A percentile compares a stretch with the other conserved stretches of the same genome.
phyloP scores from a whole-genome alignment of 2,329 filamentous ascomycete species.

The Talaromyces sp. region DNA sequence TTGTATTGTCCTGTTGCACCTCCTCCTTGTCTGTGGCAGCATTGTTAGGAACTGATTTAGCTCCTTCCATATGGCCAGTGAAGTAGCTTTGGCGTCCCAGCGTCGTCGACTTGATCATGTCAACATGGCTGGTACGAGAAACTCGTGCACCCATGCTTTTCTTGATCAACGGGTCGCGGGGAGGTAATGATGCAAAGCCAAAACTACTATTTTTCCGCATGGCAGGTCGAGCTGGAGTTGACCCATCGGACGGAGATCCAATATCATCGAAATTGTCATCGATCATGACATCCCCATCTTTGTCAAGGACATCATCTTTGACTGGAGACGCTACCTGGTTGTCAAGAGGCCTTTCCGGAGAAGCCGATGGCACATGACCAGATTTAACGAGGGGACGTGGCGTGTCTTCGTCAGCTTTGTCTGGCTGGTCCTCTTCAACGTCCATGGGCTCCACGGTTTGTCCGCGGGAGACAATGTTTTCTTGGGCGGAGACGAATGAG shows the following conservation, averaged over 20 bases:
- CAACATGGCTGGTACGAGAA: constrained; percentile 76
- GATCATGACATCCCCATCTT: constrained; percentile 32
- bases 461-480: constrained; percentile 36
- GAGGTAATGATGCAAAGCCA: constrained; percentile 88
- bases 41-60: constrained; percentile 33
- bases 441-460: constrained; percentile 41
- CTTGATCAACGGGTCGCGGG: constrained; percentile 82
- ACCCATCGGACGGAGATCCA: constrained; percentile 49
- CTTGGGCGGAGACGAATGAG: constrained; percentile 50
- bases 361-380: constrained; percentile 18
- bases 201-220: constrained; percentile 85
- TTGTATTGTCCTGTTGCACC: constrained; percentile 45
- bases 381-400: constrained; percentile 20
- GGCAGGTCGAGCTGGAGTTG: constrained; percentile 58
- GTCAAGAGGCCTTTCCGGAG: constrained; percentile 25
- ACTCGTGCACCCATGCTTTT: constrained; percentile 74
- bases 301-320: constrained; percentile 25
- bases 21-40: constrained; percentile 36
- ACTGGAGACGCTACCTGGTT: constrained; percentile 7
- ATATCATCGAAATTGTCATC: constrained; percentile 46
- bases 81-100: constrained; percentile 68
- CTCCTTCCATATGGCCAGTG: constrained; percentile 68
- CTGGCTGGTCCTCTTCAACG: constrained; percentile 29
- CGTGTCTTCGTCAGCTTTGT: constrained; percentile 23
- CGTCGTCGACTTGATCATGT: constrained; percentile 51